A percentile compares a stretch with the other conserved stretches of the same genome.
phyloP scores from a whole-genome alignment of 441 rosid genomes.

The Pelargonium citronellum region DNA sequence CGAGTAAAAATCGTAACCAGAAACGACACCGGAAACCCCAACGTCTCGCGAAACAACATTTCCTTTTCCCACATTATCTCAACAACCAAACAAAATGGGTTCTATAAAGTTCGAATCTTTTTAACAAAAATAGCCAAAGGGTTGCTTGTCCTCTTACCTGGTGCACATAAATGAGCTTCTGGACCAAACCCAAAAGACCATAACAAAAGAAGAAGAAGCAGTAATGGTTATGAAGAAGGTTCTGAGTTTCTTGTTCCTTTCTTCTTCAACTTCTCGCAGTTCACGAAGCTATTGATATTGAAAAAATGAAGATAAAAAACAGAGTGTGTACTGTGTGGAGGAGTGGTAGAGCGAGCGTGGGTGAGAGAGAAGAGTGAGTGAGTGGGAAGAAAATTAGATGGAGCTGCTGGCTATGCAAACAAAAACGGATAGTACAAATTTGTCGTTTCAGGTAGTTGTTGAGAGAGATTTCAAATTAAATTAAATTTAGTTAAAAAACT shows the following conservation, averaged over 20 bases:
- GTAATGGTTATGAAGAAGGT: neutral
- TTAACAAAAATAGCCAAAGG: neutral
- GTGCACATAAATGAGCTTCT: neutral
- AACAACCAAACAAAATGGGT: constrained; percentile 5
- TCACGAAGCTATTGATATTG: neutral
- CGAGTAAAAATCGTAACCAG: neutral
- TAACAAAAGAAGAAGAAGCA: neutral
- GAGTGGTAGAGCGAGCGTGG: neutral
- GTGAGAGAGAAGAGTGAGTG: neutral
- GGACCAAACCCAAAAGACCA: no score
- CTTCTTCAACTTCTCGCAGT: neutral
- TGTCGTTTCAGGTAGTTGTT: constrained; percentile 8
- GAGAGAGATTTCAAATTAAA: neutral
- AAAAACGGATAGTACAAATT: neutral
- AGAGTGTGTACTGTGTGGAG: neutral
- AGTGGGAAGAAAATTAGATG: constrained; percentile 6
- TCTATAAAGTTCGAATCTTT: neutral
- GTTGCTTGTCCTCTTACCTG: neutral
- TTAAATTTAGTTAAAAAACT: neutral
- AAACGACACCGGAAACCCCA: neutral
- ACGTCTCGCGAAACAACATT: neutral
- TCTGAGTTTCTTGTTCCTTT: neutral
- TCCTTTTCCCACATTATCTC: constrained; percentile 3
- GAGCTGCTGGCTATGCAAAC: neutral
- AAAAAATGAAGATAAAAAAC: no score